A percentile compares a stretch with the other conserved stretches of the same genome.
Conservation (phyloP, 179 eudicot genomes). For the Drosera spatulata region DNA sequence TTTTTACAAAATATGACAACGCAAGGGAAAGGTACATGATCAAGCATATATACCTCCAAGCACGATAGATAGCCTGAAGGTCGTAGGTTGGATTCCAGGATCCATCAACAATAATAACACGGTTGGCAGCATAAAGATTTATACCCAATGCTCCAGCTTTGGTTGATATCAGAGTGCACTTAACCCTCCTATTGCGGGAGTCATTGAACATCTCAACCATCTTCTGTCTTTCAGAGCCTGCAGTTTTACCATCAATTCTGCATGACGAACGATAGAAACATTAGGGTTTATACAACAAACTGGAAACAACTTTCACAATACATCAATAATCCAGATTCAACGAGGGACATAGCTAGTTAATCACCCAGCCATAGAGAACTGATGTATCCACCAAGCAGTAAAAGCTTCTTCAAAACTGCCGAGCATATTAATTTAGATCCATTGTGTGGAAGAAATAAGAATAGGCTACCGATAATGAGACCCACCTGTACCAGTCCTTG, state of each 20-base stretch:
- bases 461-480: constrained; percentile 1
- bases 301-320: no score
- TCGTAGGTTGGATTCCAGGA: constrained; percentile 98
- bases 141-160: constrained; percentile 96
- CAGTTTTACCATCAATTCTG: constrained; percentile 93
- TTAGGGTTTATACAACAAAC: neutral
- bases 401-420: no score
- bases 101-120: constrained; percentile 92
- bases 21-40: neutral
- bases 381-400: no score
- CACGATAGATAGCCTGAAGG: constrained; percentile 97
- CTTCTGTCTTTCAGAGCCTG: constrained; percentile 76
- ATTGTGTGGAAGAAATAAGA: neutral
- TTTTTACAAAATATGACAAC: neutral
- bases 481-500: constrained; percentile 99
- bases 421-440: no score
- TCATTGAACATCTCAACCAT: constrained; percentile 81
- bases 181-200: constrained; percentile 69
- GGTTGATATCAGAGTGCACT: constrained; percentile 87
- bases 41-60: constrained; percentile 65
- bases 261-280: constrained; percentile 3
- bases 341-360: no score
- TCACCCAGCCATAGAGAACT: no score
- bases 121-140: constrained; percentile 93
- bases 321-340: no score